Evolutionary conservation across 176 grass and related monocot species (phyloP), one percentile per base, ranked within the genome.

Genomic region (Hordeum marinum): DNA sequence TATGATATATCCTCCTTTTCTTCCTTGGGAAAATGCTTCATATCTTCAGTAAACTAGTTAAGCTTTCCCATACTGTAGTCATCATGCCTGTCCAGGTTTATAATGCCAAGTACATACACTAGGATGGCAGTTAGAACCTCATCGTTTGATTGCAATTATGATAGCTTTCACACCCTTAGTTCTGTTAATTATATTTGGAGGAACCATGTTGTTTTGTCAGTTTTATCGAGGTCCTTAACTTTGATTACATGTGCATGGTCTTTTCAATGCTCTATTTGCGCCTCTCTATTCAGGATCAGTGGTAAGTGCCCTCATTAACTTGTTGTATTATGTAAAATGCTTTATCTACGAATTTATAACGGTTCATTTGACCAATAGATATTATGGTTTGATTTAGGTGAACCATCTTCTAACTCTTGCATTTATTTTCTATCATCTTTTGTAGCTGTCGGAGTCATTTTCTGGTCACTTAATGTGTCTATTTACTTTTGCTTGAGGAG

Each of bases 191-290:
- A 21, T 35, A 17, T 77, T 83, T 76, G 27, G 40, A 69, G 11
- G 23, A 67, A 67, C 46, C 26, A 68, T 78, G 45, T 3, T 65
- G 41, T 85, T 48, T 81, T 61, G 45, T 48, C 54, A 77, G 42
- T 66, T 76, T 72, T 79, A 3, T 71, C 88, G 76, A 90, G 55
- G 62, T 89, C 96, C 96, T 98, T 98, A 95, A 94, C 88, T 87
- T 77, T 34, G 68, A 83, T 63, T 95, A 98, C 96, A 98, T 92
- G 93, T 98, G 4, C 96, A 98, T 90, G 96, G 96, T 27, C 90
- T 98, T 80, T 98, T 98, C 91, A 98, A 98, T 85, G 91, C 93
- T 78, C 84, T 98, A 83, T 82, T 98, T 78, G 93, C 96, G 25
- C 93, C 96, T 40, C 91, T 98, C 65, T 98, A 98, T 84, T 92